These are phyloP conservation scores for Sequoia sempervirens DNA, from an alignment of 75 land plant genomes.

Conservation along the genomic window DNA sequence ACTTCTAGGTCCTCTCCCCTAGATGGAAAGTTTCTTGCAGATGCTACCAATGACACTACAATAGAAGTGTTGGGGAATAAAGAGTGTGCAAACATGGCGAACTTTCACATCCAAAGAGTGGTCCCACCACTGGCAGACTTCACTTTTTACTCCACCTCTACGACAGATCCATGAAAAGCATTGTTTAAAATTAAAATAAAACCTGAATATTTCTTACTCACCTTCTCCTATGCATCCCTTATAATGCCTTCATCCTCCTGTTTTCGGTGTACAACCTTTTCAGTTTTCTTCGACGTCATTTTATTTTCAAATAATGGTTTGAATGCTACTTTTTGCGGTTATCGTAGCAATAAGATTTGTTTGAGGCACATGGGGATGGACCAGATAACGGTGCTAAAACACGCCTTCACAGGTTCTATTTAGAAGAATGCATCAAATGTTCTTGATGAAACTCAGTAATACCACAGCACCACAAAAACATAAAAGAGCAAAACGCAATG, in stretches of 20 bases:
- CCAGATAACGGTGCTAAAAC: too few species aligned
- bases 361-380: too few species aligned
- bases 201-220: conserved; percentile 27
- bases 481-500: too few species aligned
- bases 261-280: too few species aligned
- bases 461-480: too few species aligned
- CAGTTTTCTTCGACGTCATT: neutral
- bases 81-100: conserved; percentile 48
- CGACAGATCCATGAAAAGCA: conserved; percentile 32
- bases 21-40: conserved; percentile 12
- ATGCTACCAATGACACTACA: conserved; percentile 36
- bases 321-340: too few species aligned
- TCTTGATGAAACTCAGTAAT: too few species aligned
- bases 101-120: conserved; percentile 61
- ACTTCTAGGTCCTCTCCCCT: too few species aligned
- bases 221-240: conserved; percentile 11
- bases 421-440: too few species aligned
- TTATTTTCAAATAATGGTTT: too few species aligned
- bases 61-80: conserved; percentile 43
- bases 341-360: too few species aligned
- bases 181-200: conserved; percentile 33
- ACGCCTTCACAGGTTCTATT: too few species aligned
- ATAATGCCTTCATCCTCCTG: conserved; percentile 10
- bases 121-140: conserved; percentile 14
- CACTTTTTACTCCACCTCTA: conserved; percentile 19